Evolutionary conservation across 164 flowering plant genomes (phyloP).

Genomic region (Pachysandra terminalis): DNA sequence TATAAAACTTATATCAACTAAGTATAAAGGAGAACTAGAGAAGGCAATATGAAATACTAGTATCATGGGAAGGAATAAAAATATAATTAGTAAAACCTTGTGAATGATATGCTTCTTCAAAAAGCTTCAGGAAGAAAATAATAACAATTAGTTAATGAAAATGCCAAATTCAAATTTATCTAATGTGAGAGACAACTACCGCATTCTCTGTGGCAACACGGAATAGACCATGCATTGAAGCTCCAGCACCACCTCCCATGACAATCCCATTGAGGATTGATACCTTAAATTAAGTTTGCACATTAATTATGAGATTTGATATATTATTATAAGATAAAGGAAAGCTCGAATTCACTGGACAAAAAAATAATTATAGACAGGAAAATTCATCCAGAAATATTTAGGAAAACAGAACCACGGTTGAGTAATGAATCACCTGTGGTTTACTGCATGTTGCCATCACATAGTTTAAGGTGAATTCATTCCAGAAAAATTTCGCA

Average conservation of each 20-base stretch:
- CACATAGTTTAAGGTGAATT: slow-evolving; percentile 30
- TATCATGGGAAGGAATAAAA: no score
- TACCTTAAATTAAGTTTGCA: slow-evolving; percentile 13
- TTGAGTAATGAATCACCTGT: slow-evolving; percentile 10
- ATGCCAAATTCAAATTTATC: background rate
- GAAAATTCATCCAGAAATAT: background rate
- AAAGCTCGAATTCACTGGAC: background rate
- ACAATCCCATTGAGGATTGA: slow-evolving; percentile 23
- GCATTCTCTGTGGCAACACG: slow-evolving; percentile 26
- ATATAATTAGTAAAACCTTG: no score
- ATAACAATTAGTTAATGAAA: no score
- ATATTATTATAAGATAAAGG: background rate
- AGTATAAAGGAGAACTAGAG: no score
- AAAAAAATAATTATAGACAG: background rate
- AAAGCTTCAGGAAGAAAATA: no score
- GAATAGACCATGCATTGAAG: slow-evolving; percentile 20
- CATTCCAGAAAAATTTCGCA: slow-evolving; percentile 24
- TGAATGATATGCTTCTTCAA: no score
- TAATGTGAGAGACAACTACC: slow-evolving; percentile 7
- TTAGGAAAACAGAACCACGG: background rate
- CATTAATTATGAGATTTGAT: background rate
- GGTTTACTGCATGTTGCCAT: slow-evolving; percentile 46
- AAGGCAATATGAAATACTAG: no score
- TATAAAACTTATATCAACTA: no score
- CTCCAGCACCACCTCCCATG: slow-evolving; percentile 38